Percentiles rank a stretch among this genome's conserved stretches.
phyloP scores from a whole-genome alignment of 306 rosid genomes.

The Castanea crenata region DNA sequence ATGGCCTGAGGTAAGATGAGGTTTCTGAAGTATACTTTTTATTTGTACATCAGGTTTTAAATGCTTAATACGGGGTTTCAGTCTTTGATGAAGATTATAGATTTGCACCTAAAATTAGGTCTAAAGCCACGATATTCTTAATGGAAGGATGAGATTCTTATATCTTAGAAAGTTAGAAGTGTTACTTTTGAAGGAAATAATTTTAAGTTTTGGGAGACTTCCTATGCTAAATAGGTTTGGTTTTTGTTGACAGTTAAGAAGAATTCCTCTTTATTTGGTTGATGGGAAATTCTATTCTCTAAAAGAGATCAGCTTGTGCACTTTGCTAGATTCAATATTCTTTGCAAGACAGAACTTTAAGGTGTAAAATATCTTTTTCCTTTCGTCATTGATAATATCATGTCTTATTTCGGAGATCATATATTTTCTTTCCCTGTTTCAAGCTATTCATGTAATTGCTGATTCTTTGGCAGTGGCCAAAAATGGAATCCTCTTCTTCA shows the following conservation, averaged over 20 bases:
- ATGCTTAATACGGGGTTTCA: constrained; percentile 7
- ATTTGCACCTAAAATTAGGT: neutral
- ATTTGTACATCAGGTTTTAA: constrained; percentile 20
- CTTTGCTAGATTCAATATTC: neutral
- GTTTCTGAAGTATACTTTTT: constrained; percentile 3
- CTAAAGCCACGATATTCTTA: neutral
- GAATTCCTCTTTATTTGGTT: neutral
- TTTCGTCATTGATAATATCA: neutral
- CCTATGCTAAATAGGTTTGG: neutral
- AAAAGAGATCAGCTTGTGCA: neutral
- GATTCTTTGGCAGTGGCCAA: constrained; percentile 69
- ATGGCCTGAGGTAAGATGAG: constrained; percentile 60
- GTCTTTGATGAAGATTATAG: constrained; percentile 19
- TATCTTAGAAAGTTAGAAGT: neutral
- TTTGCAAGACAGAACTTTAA: neutral
- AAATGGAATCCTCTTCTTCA: constrained; percentile 96
- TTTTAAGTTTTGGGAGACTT: neutral
- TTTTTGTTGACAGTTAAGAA: neutral
- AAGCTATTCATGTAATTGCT: constrained; percentile 23
- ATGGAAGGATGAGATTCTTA: neutral
- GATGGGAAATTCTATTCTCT: neutral
- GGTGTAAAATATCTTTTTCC: neutral
- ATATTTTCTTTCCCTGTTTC: constrained; percentile 1
- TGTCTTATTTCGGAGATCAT: neutral
- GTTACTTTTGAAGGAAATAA: neutral